These are phyloP conservation scores for Amaranthus cruentus DNA, from an alignment of 148 eudicot species.

Conservation along the genomic window DNA sequence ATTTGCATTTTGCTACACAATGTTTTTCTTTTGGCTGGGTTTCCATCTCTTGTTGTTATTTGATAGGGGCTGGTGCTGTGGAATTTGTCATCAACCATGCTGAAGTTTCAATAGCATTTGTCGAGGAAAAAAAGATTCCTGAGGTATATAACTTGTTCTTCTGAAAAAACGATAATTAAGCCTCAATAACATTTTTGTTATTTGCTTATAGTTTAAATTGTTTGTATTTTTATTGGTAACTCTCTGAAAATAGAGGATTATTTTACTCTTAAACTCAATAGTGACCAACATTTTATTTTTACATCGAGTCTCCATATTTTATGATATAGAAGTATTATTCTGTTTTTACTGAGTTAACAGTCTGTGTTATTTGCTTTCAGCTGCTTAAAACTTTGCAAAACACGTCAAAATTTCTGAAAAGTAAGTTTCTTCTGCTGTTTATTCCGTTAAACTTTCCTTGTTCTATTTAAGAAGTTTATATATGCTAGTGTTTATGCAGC, in stretches of 20 bases:
- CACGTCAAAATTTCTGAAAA: constrained; percentile 55
- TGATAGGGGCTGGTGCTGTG: constrained; percentile 88
- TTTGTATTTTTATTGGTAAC: too few relatives aligned
- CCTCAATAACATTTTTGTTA: too few relatives aligned
- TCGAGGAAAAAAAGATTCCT: constrained; percentile 86
- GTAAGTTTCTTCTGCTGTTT: constrained; percentile 42
- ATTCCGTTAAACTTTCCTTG: neutral
- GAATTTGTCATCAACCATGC: constrained; percentile 89
- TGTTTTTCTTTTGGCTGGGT: neutral
- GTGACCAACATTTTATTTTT: too few relatives aligned
- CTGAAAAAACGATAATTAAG: too few relatives aligned
- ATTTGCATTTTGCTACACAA: neutral
- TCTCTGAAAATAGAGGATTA: too few relatives aligned
- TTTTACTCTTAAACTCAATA: too few relatives aligned
- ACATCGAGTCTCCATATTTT: neutral
- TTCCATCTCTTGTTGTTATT: constrained; percentile 16
- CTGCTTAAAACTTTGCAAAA: constrained; percentile 69
- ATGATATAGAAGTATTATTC: constrained; percentile 4
- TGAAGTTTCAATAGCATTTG: constrained; percentile 78
- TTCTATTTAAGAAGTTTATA: neutral
- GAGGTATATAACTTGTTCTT: constrained; percentile 46
- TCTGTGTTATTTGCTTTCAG: constrained; percentile 42
- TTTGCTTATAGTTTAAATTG: too few relatives aligned
- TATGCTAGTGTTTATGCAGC: constrained; percentile 37
- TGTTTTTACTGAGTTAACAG: constrained; percentile 6